Evolutionary conservation across 2,329 filamentous ascomycete species (phyloP).

Genomic region (Colletotrichum simmondsii): DNA sequence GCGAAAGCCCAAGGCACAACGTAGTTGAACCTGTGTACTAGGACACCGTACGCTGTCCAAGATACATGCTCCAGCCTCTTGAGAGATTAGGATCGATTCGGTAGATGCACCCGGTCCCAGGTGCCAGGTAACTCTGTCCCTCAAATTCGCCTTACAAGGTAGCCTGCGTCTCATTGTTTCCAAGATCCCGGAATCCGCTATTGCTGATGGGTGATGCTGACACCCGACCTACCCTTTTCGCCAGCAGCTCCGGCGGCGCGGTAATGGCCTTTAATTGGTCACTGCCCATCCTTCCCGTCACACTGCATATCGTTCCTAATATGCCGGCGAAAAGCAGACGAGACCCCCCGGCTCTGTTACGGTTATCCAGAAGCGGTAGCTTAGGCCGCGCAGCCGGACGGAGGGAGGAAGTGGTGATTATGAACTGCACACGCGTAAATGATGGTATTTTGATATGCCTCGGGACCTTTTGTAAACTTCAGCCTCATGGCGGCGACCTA

Average conservation of each 20-base stretch:
- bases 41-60: neutral
- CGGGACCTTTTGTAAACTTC: neutral
- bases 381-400: neutral
- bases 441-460: neutral
- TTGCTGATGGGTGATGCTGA: constrained; percentile 1
- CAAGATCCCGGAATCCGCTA: neutral
- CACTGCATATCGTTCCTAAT: neutral
- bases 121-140: neutral
- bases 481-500: neutral
- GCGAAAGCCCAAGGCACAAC: neutral
- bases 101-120: constrained; percentile 14
- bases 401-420: neutral
- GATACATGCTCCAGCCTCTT: neutral
- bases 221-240: neutral
- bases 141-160: neutral
- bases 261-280: neutral
- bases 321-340: neutral
- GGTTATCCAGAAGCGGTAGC: constrained; percentile 1
- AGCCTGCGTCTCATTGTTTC: neutral
- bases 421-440: neutral
- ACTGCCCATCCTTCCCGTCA: neutral
- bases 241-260: neutral
- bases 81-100: neutral
- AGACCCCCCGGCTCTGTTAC: neutral
- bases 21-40: neutral